These are phyloP conservation scores for Pseudomassariella vexata DNA, from an alignment of 2,329 filamentous ascomycete species.

Conservation along the genomic window DNA sequence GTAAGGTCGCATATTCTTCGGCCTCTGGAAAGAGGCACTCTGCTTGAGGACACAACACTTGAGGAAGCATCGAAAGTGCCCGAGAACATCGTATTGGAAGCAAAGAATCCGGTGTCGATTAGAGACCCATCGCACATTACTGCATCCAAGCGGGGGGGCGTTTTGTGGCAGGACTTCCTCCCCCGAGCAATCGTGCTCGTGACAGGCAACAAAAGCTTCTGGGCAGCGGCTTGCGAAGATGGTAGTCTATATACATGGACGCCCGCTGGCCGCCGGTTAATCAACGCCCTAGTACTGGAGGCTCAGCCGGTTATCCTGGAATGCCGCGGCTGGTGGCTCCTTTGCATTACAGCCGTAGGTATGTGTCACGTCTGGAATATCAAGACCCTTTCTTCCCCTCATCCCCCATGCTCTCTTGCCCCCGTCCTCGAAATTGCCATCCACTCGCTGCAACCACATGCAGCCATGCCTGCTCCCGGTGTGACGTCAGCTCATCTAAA, in stretches of 20 bases:
- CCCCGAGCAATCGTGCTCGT: conserved; percentile 82
- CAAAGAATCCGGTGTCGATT: conserved; percentile 71
- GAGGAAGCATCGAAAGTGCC: conserved; percentile 59
- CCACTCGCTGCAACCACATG: conserved; percentile 70
- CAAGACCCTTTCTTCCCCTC: conserved; percentile 72
- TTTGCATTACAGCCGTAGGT: conserved; percentile 84
- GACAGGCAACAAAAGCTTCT: conserved; percentile 85
- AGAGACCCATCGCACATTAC: conserved; percentile 81
- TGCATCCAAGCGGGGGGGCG: conserved; percentile 71
- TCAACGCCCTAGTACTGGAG: conserved; percentile 82
- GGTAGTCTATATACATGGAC: conserved; percentile 89
- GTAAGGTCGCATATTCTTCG: conserved; percentile 77
- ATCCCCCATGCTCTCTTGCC: conserved; percentile 83
- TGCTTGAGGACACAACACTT: conserved; percentile 44
- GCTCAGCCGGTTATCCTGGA: conserved; percentile 92
- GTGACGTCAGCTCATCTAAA: conserved; percentile 91
- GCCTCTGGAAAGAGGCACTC: conserved; percentile 64
- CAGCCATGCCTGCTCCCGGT: conserved; percentile 69
- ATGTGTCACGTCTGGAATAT: conserved; percentile 94
- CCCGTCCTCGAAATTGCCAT: conserved; percentile 85
- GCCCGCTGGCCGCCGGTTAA: conserved; percentile 76
- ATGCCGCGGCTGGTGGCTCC: conserved; percentile 79
- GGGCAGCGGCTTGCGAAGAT: conserved; percentile 90
- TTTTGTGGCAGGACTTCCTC: conserved; percentile 91
- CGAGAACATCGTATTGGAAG: conserved; percentile 78